phyloP scores from a whole-genome alignment of 805 yeast genomes.

The Naumovozyma baii region DNA sequence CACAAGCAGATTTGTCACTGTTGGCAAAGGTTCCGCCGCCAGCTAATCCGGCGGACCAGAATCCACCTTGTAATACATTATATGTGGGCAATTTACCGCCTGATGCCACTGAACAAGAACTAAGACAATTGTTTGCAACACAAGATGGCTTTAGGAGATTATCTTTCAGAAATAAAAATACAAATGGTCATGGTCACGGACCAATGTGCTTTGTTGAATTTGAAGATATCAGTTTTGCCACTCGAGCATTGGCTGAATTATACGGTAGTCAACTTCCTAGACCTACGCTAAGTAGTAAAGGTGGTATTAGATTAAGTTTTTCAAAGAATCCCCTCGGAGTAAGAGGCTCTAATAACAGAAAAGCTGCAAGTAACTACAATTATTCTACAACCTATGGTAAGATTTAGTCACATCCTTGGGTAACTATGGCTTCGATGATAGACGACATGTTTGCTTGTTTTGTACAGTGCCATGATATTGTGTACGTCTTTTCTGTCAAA shows the following conservation, averaged over 20 bases:
- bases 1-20: conserved; percentile 51
- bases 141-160: conserved; percentile 86
- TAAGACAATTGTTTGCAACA: conserved; percentile 70
- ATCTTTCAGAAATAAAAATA: conserved; percentile 69
- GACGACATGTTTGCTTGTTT: too few species aligned
- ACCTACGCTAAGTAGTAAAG: conserved; percentile 47
- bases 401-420: neutral
- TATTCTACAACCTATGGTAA: neutral
- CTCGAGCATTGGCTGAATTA: conserved; percentile 80
- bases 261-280: conserved; percentile 84
- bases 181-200: conserved; percentile 40
- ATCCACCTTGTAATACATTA: conserved; percentile 92
- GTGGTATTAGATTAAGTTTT: conserved; percentile 85
- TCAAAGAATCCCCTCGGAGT: conserved; percentile 97
- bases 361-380: neutral
- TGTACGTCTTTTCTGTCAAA: too few species aligned
- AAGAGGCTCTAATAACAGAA: conserved; percentile 48
- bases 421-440: too few species aligned
- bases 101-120: conserved; percentile 85
- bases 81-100: conserved; percentile 95
- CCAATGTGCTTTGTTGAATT: conserved; percentile 98
- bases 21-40: conserved; percentile 76
- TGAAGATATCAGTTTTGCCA: conserved; percentile 85
- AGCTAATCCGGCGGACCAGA: conserved; percentile 95
- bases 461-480: too few species aligned